Evolutionary conservation across 2,329 filamentous ascomycete species (phyloP), one percentile per base, ranked within the genome.

Genomic region (Berkeleyomyces rouxiae): DNA sequence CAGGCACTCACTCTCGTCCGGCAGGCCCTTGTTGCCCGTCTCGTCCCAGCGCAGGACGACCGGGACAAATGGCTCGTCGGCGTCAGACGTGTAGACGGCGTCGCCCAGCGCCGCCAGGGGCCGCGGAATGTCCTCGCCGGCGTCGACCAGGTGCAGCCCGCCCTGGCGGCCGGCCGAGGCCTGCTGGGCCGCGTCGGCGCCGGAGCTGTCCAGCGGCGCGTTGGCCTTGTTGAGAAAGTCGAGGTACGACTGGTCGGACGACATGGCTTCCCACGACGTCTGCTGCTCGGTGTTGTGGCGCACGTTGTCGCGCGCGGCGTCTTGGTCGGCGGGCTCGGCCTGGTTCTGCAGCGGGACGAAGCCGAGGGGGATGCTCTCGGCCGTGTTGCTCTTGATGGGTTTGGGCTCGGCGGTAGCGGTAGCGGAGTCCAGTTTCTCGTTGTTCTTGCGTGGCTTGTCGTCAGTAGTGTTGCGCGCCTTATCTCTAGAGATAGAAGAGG

Each of bases 201-300:
- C n/a, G 33, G 13, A 13, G 40, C 13, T 16, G 51, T 55, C 33
- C 33, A 87, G 85, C 70, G 90, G 85, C 69, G 84, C 77, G 75
- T 95, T 95, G 61, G 90, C 89, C 76, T 93, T 93, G 71, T 93
- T 81, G 63, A 96, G 78, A 71, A 96, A 96, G 65, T 86, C 78
- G 74, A 84, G 82, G 77, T 96, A 96, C 66, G 87, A 86, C 65
- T 87, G 83, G 78, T 96, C 90, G 61, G 84, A 85, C 6, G 84
- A 82, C 86, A 88, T 89, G 13, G 39, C 42, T 59, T 59, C 58
- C 43, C 58, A 55, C 33, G 51, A 55, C 9, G 11, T 55, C n/a
- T 55, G 51, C 51, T 55, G 51, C 51, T 55, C 51, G 36, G 58
- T 60, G 58, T 60, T 60, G 13, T 40, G 58, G 23, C 31, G 43